phyloP scores from a whole-genome alignment of 352 stramenopile genomes.

The Phytophthora capsici region DNA sequence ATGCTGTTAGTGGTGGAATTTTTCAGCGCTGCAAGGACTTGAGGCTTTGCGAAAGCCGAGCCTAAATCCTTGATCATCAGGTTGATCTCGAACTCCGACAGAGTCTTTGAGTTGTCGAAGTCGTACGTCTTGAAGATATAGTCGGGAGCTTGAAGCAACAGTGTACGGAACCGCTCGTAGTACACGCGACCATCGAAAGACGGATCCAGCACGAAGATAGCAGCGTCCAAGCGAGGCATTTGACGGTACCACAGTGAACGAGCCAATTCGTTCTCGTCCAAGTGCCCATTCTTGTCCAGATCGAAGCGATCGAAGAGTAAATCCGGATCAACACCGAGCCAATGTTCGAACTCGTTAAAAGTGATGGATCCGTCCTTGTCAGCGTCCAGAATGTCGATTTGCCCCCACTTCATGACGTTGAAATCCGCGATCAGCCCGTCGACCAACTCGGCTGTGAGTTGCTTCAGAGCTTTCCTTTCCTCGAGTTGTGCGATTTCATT shows the following conservation, averaged over 20 bases:
- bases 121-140: slow-evolving; percentile 83
- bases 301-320: slow-evolving; percentile 87
- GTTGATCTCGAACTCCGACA: slow-evolving; percentile 69
- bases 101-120: slow-evolving; percentile 59
- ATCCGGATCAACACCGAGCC: slow-evolving; percentile 75
- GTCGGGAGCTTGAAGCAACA: slow-evolving; percentile 47
- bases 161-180: slow-evolving; percentile 63
- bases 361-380: slow-evolving; percentile 66
- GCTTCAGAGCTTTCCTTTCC: slow-evolving; percentile 31
- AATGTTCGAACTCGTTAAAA: slow-evolving; percentile 71
- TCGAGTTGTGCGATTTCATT: slow-evolving; percentile 56
- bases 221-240: slow-evolving; percentile 67
- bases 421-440: slow-evolving; percentile 58
- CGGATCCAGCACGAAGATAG: slow-evolving; percentile 78
- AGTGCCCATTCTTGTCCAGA: slow-evolving; percentile 83
- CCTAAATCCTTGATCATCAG: slow-evolving; percentile 76
- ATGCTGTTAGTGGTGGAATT: slow-evolving; percentile 47
- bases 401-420: slow-evolving; percentile 61
- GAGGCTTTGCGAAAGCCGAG: slow-evolving; percentile 44
- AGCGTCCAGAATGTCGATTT: slow-evolving; percentile 57
- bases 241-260: slow-evolving; percentile 72
- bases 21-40: slow-evolving; percentile 49
- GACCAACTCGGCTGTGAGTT: slow-evolving; percentile 52
- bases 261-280: slow-evolving; percentile 86
- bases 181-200: slow-evolving; percentile 86